phyloP scores from a whole-genome alignment of 495 filamentous ascomycete genomes.

The Cairneyella variabilis region DNA sequence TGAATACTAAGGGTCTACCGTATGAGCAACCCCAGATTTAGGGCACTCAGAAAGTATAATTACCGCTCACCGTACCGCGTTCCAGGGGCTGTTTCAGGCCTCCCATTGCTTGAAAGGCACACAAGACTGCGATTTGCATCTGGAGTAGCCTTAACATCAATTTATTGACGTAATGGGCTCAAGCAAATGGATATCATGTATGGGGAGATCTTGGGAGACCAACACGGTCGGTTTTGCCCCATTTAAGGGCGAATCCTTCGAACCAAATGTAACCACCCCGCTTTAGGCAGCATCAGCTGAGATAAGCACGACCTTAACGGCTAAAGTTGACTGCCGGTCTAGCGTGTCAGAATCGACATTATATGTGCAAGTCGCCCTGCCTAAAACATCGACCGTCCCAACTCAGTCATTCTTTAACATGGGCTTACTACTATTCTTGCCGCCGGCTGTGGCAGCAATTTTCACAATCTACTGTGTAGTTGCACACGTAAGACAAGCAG shows the following conservation, averaged over 20 bases:
- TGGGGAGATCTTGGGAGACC: too few species aligned
- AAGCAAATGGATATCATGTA: too few species aligned
- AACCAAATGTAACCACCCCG: conserved; percentile 5
- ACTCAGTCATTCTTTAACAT: conserved; percentile 26
- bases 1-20: too few species aligned
- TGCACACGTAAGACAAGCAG: conserved; percentile 24
- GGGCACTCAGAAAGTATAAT: too few species aligned
- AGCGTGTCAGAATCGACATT: conserved; percentile 19
- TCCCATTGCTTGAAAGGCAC: too few species aligned
- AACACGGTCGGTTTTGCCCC: too few species aligned
- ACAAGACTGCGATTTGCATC: too few species aligned
- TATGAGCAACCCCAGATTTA: too few species aligned
- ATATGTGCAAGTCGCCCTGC: conserved; percentile 25
- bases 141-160: too few species aligned
- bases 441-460: conserved; percentile 23
- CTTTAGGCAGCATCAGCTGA: conserved; percentile 9
- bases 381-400: conserved; percentile 17
- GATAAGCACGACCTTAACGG: conserved; percentile 8
- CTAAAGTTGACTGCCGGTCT: conserved; percentile 7
- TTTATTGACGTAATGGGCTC: too few species aligned
- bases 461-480: conserved; percentile 26
- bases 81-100: too few species aligned
- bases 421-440: conserved; percentile 25
- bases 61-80: too few species aligned
- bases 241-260: conserved; percentile 7